These are phyloP conservation scores for Thelonectria olida DNA, from an alignment of 2,329 filamentous ascomycete species.

Conservation along the genomic window DNA sequence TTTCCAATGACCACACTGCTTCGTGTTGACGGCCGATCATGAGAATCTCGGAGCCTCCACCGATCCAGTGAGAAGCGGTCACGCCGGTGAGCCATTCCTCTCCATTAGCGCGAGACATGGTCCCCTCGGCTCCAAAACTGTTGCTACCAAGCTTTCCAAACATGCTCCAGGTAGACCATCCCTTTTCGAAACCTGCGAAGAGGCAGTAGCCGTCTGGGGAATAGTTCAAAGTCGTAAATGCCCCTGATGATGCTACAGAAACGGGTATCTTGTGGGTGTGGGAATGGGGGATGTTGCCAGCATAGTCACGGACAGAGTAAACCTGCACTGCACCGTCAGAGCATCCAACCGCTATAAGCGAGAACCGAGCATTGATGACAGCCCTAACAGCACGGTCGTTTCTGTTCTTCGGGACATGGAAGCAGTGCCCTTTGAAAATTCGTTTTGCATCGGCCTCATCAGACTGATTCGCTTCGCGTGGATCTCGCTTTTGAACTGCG, in stretches of 20 bases:
- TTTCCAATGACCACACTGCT: slow-evolving; percentile 86
- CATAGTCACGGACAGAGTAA: slow-evolving; percentile 94
- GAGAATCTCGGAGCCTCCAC: slow-evolving; percentile 86
- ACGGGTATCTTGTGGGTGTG: slow-evolving; percentile 78
- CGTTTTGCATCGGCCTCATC: slow-evolving; percentile 65
- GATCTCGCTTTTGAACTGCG: slow-evolving; percentile 79
- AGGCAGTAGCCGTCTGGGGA: slow-evolving; percentile 97
- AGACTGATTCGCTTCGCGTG: slow-evolving; percentile 49
- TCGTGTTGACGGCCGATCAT: slow-evolving; percentile 77
- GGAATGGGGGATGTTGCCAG: slow-evolving; percentile 88
- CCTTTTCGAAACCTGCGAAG: slow-evolving; percentile 90
- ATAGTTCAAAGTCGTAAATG: slow-evolving; percentile 79
- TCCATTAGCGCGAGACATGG: slow-evolving; percentile 70
- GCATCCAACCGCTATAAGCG: slow-evolving; percentile 88
- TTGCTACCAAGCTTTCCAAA: slow-evolving; percentile 90
- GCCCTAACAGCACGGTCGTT: slow-evolving; percentile 74
- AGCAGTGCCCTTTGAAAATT: slow-evolving; percentile 90
- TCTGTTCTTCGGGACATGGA: slow-evolving; percentile 75
- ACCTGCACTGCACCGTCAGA: slow-evolving; percentile 81
- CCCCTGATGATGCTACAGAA: slow-evolving; percentile 73
- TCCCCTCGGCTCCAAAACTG: slow-evolving; percentile 78
- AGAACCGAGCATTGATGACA: slow-evolving; percentile 94
- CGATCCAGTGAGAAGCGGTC: slow-evolving; percentile 83
- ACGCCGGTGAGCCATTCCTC: slow-evolving; percentile 89
- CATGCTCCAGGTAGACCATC: slow-evolving; percentile 97